These are phyloP conservation scores for Pisolithus sp. DNA, from an alignment of 768 basidiomycete species.

Conservation along the genomic window DNA sequence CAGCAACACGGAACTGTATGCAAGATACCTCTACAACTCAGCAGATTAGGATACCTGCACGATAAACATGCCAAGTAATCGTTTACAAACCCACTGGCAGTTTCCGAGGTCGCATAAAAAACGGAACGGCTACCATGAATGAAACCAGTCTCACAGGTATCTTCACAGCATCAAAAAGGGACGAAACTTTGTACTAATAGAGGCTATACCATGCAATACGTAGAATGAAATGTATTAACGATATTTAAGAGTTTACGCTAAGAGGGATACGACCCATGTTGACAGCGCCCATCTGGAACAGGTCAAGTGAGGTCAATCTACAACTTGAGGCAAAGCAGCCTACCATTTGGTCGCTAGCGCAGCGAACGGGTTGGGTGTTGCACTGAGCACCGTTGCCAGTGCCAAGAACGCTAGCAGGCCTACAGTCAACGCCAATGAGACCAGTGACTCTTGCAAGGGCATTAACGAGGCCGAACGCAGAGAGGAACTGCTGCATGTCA, in stretches of 20 bases:
- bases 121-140: no score
- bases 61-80: no score
- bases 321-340: slow-evolving; percentile 13
- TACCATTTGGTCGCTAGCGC: slow-evolving; percentile 37
- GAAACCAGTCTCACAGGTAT: no score
- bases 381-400: not conserved
- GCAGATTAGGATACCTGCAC: no score
- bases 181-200: not conserved
- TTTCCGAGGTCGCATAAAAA: no score
- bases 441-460: not conserved
- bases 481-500: not conserved
- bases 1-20: no score
- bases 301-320: not conserved
- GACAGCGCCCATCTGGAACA: slow-evolving; percentile 28
- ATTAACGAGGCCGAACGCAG: not conserved
- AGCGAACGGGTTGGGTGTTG: slow-evolving; percentile 37
- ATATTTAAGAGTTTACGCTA: slow-evolving; percentile 17
- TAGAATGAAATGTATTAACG: not conserved
- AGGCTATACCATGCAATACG: not conserved
- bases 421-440: slow-evolving; percentile 31
- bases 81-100: no score
- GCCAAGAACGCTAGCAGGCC: slow-evolving; percentile 25
- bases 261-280: slow-evolving; percentile 33
- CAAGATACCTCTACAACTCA: no score
- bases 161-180: no score